Base-by-base conservation (phyloP, 2,329 filamentous ascomycete species). In the Cytospora paraplurivora region DNA sequence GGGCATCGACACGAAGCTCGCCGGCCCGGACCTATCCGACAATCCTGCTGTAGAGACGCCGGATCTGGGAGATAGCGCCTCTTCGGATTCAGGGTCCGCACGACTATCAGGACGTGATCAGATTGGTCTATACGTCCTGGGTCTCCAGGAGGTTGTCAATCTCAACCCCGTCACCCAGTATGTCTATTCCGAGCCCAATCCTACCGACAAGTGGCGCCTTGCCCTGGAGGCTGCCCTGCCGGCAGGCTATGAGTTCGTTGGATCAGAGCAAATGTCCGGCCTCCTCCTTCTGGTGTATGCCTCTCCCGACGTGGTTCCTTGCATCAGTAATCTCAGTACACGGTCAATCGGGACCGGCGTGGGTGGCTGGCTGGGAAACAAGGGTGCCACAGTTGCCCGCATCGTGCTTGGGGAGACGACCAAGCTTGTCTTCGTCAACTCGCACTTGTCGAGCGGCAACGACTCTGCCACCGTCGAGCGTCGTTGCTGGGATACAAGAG, bases 351-450 rank as follows among this genome's bases (percentile, higher is more conserved):
- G 93, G 0, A 99, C 95, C 0, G 95, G 95, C 0, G 76, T 98
- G 51, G 85, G 96, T 76, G 94, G 94, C 0, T 97, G 97, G 72
- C 89, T 97, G 79, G 95, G 95, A 11, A 99, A 99, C 75, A 99
- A 99, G 74, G 95, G 95, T 1, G 94, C 91, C 4, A 89, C 97
- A 0, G 86, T 89, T 3, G 90, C 90, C 4, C 85, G 94, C 21
- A 79, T 99, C 4, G 82, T 99, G 0, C 78, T 99, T 0, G 95
- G 94, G 1, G 95, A 97, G 74, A 93, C 93, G 0, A 97, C 95
- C 0, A 85, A 90, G 35, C 78, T 99, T 62, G 89, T 95, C 32
- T 97, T 99, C 74, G 82, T 97, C 68, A 97, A 99, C 75, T 92
- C 87, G 62, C 95, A 99, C 77, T 82, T 99, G 32, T 90, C 93